Base-by-base conservation (phyloP, 148 eudicot genomes). In the Tetragonia tetragonoides region DNA sequence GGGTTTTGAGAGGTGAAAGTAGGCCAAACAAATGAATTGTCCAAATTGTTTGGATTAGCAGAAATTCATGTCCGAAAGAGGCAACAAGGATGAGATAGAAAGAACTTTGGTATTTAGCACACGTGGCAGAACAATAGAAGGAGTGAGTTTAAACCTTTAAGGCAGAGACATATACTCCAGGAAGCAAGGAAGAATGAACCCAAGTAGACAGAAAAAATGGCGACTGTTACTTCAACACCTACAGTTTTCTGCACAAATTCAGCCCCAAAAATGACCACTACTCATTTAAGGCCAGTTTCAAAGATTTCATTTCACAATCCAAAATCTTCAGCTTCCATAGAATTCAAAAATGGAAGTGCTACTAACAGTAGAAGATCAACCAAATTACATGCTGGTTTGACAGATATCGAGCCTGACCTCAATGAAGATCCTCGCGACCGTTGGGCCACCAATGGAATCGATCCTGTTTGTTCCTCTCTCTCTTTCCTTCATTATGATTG, bases 391-490 rank as follows among this genome's bases (percentile, higher is more conserved):
- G 93, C 90, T 38, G 94, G 94, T 57, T 60, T 94, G 49, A 75
- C 98, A 6, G 89, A 92, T 47, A 87, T 94, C 28, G 98, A 94
- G 74, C 90, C 93, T 6, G 98, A 94, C 34, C 80, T 94, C 56
- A 92, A 91, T 75, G 98, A 94, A 79, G 98, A 94, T 60, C 93
- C 93, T 2, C 84, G 34, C 28, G 98, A 94, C 73, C 87, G 89
- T 41, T 89, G 97, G 97, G 90, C 79, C 16, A 94, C 93, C 17
- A 81, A 80, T 66, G 88, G 97, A 42, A 78, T 94, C 46, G 78
- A 68, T 40, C 40, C 78, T 24, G 98, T 94, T 77, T 1, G 89
- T 84, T n/a, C 47, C 70, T 60, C 74, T 24, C 53, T 39, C 74
- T 20, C 44, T 71, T n/a, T 17, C 60, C 12, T 5, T 7, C 6